Percentiles rank a stretch among this genome's conserved stretches.
phyloP scores from a whole-genome alignment of 2,329 filamentous ascomycete species.

The Alternaria atra region DNA sequence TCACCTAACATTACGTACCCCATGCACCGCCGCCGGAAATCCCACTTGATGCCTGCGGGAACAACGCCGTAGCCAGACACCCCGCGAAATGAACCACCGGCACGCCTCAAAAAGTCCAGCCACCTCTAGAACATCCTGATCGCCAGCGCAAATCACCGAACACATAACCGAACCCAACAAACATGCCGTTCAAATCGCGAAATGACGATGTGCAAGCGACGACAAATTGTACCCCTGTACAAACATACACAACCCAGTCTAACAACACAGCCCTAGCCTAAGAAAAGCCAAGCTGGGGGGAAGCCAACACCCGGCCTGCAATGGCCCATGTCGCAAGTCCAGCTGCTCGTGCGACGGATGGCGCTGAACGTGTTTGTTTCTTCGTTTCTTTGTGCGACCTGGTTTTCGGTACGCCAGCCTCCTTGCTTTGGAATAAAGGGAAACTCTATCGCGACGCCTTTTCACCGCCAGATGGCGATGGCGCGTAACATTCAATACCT shows the following conservation, averaged over 20 bases:
- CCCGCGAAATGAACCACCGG: constrained; percentile 4
- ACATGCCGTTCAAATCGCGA: not conserved
- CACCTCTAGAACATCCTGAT: constrained; percentile 1
- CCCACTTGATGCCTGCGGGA: not conserved
- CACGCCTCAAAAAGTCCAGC: not conserved
- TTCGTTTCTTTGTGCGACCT: not conserved
- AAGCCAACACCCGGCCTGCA: constrained; percentile 2
- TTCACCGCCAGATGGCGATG: not conserved
- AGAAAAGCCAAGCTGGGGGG: not conserved
- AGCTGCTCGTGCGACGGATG: not conserved
- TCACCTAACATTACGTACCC: not conserved
- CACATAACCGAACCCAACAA: not conserved
- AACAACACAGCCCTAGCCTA: not conserved
- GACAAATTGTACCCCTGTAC: not conserved
- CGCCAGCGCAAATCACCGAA: not conserved
- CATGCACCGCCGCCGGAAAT: constrained; percentile 1
- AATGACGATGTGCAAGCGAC: constrained; percentile 3
- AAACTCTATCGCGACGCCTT: not conserved
- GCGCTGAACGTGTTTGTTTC: constrained; percentile 2
- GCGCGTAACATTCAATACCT: not conserved
- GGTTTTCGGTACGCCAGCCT: not conserved
- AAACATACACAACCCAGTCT: not conserved
- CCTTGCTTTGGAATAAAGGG: not conserved
- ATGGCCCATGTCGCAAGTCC: not conserved
- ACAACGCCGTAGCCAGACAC: not conserved